Evolutionary conservation across 75 land plant species (phyloP), one percentile per base, ranked within the genome.

Genomic region (Cupressus sempervirens): DNA sequence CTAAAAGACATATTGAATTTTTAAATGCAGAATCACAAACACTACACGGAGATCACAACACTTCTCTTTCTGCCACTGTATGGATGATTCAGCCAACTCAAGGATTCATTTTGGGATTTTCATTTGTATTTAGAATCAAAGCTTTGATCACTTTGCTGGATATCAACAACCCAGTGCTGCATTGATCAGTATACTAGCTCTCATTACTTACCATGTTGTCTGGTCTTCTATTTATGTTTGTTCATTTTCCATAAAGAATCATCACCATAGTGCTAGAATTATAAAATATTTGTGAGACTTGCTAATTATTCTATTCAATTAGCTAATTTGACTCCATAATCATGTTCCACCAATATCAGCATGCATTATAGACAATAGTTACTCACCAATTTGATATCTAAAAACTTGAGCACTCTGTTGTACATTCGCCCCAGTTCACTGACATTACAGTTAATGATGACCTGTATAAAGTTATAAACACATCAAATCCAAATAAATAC

Each of bases 391-490:
- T 76, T 76, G 80, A 76, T 38, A 23, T 76, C 46, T 38, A 76
- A 36, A 36, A 18, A 76, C 43, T 76, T 20, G 80, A 76, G 48
- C 41, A 76, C 46, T 76, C 80, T 76, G 16, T 76, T 76, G 80
- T 76, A 76, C 80, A 76, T 76, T 7, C 80, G 80, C 46, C 80
- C 80, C 80, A 41, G n/a, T 76, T 76, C 80, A 41, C 48, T 40
- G 46, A 41, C 80, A 41, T 76, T 45, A 41, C 80, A 76, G 23
- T 76, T 76, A 41, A 76, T 41, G 36, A 76, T 16, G 23, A 76
- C 80, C 80, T 76, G 45, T 46, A 76, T 35, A 40, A n/a, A n/a
- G n/a, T n/a, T n/a, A n/a, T n/a, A 23, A 41, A 40, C 16, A 41
- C 10, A 38, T 38, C 18, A 38, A 18, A 38, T 23, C 80, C 7